These are phyloP conservation scores for Pneumocystis murina DNA, from an alignment of 1,139 yeast genomes.

Conservation along the genomic window DNA sequence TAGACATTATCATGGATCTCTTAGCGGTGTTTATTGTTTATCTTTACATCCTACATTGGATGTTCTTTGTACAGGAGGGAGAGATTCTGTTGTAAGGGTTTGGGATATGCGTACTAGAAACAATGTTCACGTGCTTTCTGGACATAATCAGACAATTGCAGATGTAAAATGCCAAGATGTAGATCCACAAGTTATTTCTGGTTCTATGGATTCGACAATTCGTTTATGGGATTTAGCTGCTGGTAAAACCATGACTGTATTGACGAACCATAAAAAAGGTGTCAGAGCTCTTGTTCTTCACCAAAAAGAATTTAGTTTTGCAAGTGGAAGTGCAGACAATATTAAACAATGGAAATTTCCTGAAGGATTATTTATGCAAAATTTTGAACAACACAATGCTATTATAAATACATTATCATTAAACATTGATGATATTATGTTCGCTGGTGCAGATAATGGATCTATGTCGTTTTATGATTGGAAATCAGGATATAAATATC, in stretches of 20 bases:
- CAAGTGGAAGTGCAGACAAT: constrained; percentile 67
- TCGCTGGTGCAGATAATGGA: constrained; percentile 80
- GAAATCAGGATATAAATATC: constrained; percentile 49
- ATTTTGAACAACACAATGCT: constrained; percentile 32
- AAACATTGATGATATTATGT: constrained; percentile 53
- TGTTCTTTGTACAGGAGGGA: constrained; percentile 73
- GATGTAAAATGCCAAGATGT: constrained; percentile 50
- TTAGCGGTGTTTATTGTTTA: constrained; percentile 73
- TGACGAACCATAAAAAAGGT: constrained; percentile 76
- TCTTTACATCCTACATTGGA: constrained; percentile 80
- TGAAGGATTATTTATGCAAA: constrained; percentile 52
- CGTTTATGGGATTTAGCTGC: constrained; percentile 76
- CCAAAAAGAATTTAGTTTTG: constrained; percentile 60
- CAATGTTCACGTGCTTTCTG: constrained; percentile 62
- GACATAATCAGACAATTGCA: constrained; percentile 66
- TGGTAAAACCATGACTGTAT: constrained; percentile 41
- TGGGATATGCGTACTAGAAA: constrained; percentile 86
- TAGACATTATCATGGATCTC: constrained; percentile 85
- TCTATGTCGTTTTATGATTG: constrained; percentile 66
- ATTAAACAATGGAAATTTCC: constrained; percentile 77
- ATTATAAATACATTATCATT: constrained; percentile 57
- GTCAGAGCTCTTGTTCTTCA: constrained; percentile 60
- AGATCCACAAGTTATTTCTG: constrained; percentile 75
- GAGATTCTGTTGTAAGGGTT: constrained; percentile 72
- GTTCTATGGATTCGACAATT: constrained; percentile 74